Evolutionary conservation across 257 asterid species (phyloP).

Genomic region (Prunella vulgaris): DNA sequence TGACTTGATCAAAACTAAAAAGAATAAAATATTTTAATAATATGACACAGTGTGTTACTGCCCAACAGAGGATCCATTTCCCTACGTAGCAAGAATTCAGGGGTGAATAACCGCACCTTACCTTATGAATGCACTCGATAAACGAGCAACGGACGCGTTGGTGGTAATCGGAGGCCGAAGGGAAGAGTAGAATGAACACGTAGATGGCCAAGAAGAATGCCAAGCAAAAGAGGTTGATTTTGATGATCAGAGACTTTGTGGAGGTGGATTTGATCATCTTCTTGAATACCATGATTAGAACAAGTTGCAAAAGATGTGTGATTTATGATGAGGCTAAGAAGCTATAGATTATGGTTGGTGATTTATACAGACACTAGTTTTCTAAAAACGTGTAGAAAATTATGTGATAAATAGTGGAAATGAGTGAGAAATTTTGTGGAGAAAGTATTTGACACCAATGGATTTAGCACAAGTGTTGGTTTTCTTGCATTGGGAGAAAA

Average conservation of each 20-base stretch:
- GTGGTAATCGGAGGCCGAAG: slow-evolving; percentile 50
- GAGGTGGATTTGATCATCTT: slow-evolving; percentile 52
- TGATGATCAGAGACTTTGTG: slow-evolving; percentile 53
- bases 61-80: no score
- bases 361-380: slow-evolving; percentile 8
- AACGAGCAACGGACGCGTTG: slow-evolving; percentile 64
- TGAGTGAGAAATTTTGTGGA: background rate
- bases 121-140: slow-evolving; percentile 74
- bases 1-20: no score
- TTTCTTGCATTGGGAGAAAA: slow-evolving; percentile 30
- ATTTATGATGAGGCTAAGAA: background rate
- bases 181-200: slow-evolving; percentile 51
- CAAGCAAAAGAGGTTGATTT: slow-evolving; percentile 59
- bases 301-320: background rate
- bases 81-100: no score
- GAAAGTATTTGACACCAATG: slow-evolving; percentile 23
- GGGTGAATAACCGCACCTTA: slow-evolving; percentile 34
- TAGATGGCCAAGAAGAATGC: slow-evolving; percentile 54
- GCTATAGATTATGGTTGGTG: background rate
- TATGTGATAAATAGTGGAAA: background rate
- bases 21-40: no score
- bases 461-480: slow-evolving; percentile 35
- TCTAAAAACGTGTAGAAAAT: background rate
- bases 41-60: no score
- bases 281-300: slow-evolving; percentile 28